Evolutionary conservation across 768 basidiomycete species (phyloP).

Genomic region (Mycena vitilis): DNA sequence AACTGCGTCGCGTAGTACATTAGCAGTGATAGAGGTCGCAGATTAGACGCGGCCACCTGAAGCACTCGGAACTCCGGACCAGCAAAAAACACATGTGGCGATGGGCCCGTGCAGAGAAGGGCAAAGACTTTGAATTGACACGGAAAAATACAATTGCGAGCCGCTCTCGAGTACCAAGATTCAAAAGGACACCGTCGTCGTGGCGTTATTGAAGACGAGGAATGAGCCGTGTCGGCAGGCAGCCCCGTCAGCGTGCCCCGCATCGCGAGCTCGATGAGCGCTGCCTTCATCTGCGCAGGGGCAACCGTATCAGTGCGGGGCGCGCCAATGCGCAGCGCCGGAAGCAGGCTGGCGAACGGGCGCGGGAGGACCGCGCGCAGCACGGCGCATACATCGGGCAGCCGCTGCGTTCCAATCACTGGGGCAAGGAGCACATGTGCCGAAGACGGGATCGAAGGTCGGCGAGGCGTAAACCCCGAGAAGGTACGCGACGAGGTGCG

Average conservation of each 20-base stretch:
- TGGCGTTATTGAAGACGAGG: constrained; percentile 84
- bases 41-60: too few species aligned
- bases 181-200: constrained; percentile 45
- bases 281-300: constrained; percentile 82
- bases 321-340: constrained; percentile 57
- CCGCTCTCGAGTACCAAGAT: too few species aligned
- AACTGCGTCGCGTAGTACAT: too few species aligned
- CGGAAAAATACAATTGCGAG: too few species aligned
- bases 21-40: too few species aligned
- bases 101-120: too few species aligned
- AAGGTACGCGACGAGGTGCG: constrained; percentile 92
- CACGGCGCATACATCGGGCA: constrained; percentile 58
- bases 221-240: constrained; percentile 71
- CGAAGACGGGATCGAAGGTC: constrained; percentile 65
- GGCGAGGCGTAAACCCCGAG: constrained; percentile 85
- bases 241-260: constrained; percentile 60
- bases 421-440: constrained; percentile 18
- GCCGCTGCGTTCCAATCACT: constrained; percentile 37
- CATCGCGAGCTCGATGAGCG: constrained; percentile 72
- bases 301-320: constrained; percentile 53
- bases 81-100: too few species aligned
- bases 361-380: constrained; percentile 66
- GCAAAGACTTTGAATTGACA: too few species aligned
- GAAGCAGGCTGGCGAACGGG: constrained; percentile 69
- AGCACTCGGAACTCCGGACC: too few species aligned